Base-by-base conservation (phyloP, 2,329 filamentous ascomycete species). In the Pseudogymnoascus sp. region DNA sequence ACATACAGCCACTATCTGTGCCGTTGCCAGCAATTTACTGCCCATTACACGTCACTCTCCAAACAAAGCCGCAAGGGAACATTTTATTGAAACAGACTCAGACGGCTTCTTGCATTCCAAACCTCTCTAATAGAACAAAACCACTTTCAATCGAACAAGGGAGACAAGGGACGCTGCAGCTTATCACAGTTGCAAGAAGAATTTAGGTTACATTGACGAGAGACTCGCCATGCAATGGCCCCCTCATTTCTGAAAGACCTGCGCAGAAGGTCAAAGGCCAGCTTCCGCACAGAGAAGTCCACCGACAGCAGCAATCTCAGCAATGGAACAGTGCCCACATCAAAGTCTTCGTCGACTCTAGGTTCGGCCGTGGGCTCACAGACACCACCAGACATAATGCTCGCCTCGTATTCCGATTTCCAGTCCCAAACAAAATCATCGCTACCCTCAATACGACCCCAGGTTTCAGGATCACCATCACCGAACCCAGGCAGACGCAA, bases 381-480 rank as follows among this genome's bases (percentile, higher is more conserved):
- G 48, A 92, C 90, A 58, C 88, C 90, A 37, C 89, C 90, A 0
- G 89, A 87, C n/a, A 81, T 88, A 58, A 82, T 85, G 63, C 87
- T 87, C 63, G 83, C 87, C 65, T 85, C 86, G 25, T 82, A 84
- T 31, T 79, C 88, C 8, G 82, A 88, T 70, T 77, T 88, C 40
- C 83, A 87, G 67, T 73, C 80, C 60, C 84, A 86, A 70, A 80
- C 75, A 65, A 75, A 73, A 40, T 70, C 68, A 48, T 71, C 74
- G 10, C 70, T 79, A 52, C 75, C 79, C 27, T 36, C 55, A 5
- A 29, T 39, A 15, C 36, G 36, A 29, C 59, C 59, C 13, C 59
- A 48, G 42, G 42, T 48, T 5, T 66, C 72, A 36, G 72, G 74
- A 78, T 55, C 77, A 79, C 10, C 70, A 74, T 13, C 66, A 76